Percentiles rank a stretch among this genome's conserved stretches.
These are phyloP conservation scores for Selenicereus undatus DNA, from an alignment of 148 eudicot genomes.

Conservation along the genomic window DNA sequence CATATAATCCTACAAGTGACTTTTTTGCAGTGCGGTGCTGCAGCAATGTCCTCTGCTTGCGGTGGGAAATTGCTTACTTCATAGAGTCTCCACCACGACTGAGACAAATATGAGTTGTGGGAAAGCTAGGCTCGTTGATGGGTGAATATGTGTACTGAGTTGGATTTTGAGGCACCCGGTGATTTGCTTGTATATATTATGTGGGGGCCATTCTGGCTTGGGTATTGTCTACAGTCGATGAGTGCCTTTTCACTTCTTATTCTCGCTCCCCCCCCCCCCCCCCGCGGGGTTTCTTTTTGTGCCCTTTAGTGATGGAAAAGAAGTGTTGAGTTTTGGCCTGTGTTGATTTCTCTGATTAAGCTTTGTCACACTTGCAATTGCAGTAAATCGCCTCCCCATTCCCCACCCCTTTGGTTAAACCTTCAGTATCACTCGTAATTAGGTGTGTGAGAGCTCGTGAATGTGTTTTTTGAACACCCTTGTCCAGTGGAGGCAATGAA, in stretches of 20 bases:
- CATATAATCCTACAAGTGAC: not conserved
- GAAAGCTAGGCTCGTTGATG: not conserved
- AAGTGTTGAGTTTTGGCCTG: not conserved
- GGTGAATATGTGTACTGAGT: not conserved
- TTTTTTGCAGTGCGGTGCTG: not conserved
- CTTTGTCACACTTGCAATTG: not conserved
- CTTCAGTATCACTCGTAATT: no score
- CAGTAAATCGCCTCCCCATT: not conserved
- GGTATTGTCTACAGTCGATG: conserved; percentile 2
- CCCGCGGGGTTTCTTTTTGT: no score
- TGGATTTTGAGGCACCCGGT: not conserved
- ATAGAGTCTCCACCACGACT: no score
- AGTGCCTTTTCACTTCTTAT: not conserved
- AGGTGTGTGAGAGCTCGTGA: no score
- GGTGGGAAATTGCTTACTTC: not conserved
- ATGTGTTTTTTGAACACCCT: no score
- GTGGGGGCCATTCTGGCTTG: conserved; percentile 7
- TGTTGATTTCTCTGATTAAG: no score
- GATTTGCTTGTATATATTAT: conserved; percentile 13
- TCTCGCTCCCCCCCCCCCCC: not conserved
- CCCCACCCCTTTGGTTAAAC: no score
- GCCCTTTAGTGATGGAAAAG: not conserved
- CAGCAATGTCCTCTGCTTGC: not conserved
- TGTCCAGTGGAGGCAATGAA: no score
- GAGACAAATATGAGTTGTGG: not conserved